Percentiles rank a stretch among this genome's conserved stretches.
Evolutionary conservation across 495 filamentous ascomycete genomes (phyloP).

Genomic region (Parathielavia appendiculata): DNA sequence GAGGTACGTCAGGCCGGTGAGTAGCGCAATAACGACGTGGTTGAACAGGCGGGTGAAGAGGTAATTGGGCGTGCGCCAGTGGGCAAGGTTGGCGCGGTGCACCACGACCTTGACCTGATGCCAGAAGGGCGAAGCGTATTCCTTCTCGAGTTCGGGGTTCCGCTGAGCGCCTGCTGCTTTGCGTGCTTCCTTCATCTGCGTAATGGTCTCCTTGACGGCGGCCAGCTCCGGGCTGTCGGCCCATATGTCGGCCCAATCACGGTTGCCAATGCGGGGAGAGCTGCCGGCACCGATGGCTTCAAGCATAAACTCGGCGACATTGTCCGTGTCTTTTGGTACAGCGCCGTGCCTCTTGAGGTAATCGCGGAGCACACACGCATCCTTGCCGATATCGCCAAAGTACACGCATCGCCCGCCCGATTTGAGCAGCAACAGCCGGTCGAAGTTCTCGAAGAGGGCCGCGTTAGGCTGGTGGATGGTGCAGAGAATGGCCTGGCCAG

Average conservation of each 20-base stretch:
- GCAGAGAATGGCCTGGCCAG: conserved; percentile 83
- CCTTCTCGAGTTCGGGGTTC: conserved; percentile 48
- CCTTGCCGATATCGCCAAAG: conserved; percentile 56
- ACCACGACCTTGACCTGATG: conserved; percentile 66
- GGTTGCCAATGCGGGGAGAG: conserved; percentile 62
- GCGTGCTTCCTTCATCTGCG: conserved; percentile 57
- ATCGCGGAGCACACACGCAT: conserved; percentile 43
- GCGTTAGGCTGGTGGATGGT: conserved; percentile 91
- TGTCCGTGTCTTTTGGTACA: conserved; percentile 51
- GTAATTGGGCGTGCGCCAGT: conserved; percentile 73
- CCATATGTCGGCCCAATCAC: conserved; percentile 81
- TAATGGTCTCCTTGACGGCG: conserved; percentile 60
- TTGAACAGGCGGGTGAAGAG: conserved; percentile 74
- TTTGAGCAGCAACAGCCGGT: conserved; percentile 63
- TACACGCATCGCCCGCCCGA: conserved; percentile 69
- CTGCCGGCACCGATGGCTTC: conserved; percentile 79
- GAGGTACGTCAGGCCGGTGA: conserved; percentile 70
- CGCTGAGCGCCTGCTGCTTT: conserved; percentile 42
- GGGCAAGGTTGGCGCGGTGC: conserved; percentile 58
- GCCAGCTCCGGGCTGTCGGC: conserved; percentile 63
- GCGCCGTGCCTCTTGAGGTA: conserved; percentile 53
- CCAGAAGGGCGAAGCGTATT: conserved; percentile 68
- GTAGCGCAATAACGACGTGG: conserved; percentile 63
- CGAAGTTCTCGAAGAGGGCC: conserved; percentile 76
- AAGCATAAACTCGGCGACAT: conserved; percentile 84